Evolutionary conservation across 2,329 filamentous ascomycete genomes (phyloP).

Genomic region (Colletotrichum coccodes): DNA sequence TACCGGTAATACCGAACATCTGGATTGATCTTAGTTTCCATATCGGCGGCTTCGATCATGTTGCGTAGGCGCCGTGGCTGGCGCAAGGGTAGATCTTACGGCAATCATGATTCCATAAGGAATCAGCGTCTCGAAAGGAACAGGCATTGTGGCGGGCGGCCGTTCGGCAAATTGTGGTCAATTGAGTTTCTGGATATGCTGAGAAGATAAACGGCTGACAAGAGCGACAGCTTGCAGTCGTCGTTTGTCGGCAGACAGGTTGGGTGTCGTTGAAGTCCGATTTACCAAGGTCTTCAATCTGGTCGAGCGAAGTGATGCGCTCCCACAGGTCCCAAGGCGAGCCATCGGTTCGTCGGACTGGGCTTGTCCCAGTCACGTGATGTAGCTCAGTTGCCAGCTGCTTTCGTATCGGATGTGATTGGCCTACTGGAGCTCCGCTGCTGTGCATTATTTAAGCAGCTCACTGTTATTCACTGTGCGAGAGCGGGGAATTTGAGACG

Average conservation of each 20-base stretch:
- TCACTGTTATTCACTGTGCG: neutral
- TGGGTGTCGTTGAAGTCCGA: neutral
- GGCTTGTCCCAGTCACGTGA: neutral
- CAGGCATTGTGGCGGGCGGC: slow-evolving; percentile 59
- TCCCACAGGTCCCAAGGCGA: neutral
- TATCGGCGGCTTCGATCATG: slow-evolving; percentile 2
- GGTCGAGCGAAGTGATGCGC: neutral
- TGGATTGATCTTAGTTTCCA: slow-evolving; percentile 45
- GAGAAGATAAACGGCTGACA: neutral
- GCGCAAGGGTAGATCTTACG: slow-evolving; percentile 52
- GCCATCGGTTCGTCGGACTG: neutral
- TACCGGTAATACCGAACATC: slow-evolving; percentile 73
- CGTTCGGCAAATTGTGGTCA: slow-evolving; percentile 28
- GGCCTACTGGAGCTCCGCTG: neutral
- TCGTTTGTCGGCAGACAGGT: neutral
- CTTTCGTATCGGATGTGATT: neutral
- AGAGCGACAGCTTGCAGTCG: neutral
- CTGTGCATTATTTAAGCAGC: neutral
- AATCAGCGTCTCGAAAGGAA: slow-evolving; percentile 72
- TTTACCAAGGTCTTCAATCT: neutral
- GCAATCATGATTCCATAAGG: slow-evolving; percentile 72
- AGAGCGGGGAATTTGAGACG: neutral
- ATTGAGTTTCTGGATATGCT: slow-evolving; percentile 16
- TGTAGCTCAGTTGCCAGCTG: accelerated
- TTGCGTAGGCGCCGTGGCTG: neutral